Percentiles rank a stretch among this genome's conserved stretches.
Conservation (phyloP, 495 filamentous ascomycete genomes). For the Patellaria atrata region DNA sequence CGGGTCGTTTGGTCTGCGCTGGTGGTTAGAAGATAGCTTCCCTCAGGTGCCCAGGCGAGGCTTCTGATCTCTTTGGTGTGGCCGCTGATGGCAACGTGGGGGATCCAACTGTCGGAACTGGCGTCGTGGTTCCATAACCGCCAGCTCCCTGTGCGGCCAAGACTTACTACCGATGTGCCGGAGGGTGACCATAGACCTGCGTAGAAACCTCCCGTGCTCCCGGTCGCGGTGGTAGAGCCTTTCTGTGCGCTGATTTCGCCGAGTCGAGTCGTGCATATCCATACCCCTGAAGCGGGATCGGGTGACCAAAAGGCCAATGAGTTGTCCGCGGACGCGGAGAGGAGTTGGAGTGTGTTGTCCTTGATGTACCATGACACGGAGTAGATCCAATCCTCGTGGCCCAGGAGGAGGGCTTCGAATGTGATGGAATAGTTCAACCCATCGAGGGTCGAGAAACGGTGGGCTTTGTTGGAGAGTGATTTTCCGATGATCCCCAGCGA, state of each 20-base stretch:
- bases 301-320: conserved; percentile 85
- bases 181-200: conserved; percentile 82
- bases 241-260: conserved; percentile 90
- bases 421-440: conserved; percentile 58
- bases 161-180: conserved; percentile 56
- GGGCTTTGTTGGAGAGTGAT: conserved; percentile 73
- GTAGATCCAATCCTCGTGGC: conserved; percentile 98
- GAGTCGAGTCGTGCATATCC: conserved; percentile 69
- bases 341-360: conserved; percentile 47
- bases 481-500: conserved; percentile 45
- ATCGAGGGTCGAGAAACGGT: conserved; percentile 47
- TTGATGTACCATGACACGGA: conserved; percentile 57
- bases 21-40: conserved; percentile 76
- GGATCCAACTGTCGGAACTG: conserved; percentile 52
- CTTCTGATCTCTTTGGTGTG: conserved; percentile 69
- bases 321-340: conserved; percentile 89
- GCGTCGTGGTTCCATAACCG: conserved; percentile 54
- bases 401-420: conserved; percentile 87
- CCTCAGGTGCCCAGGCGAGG: conserved; percentile 69
- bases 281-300: conserved; percentile 70
- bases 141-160: conserved; percentile 90
- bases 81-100: conserved; percentile 63
- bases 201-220: conserved; percentile 93
- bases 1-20: conserved; percentile 91
- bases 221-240: conserved; percentile 87